Evolutionary conservation across 1,284 basidiomycete genomes (phyloP), one percentile per base, ranked within the genome.

Genomic region (Mycosarcoma maydis): DNA sequence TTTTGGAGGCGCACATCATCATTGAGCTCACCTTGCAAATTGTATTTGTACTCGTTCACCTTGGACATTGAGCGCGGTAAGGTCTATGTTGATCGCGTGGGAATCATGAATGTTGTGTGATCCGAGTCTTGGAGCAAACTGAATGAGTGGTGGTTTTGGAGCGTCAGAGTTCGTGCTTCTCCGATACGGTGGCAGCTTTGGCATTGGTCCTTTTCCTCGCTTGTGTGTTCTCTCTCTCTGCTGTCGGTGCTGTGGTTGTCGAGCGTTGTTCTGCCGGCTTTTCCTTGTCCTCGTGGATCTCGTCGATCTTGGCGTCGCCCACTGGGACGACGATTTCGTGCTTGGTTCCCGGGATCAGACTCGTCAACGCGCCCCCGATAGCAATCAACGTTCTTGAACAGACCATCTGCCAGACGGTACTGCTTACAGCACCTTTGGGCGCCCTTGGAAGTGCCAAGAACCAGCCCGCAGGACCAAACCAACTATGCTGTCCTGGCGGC

Each of bases 391-490:
- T 36, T n/a, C 67, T 51, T 4, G 60, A 43, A 32, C 67, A 70
- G 3, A 70, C 67, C 60, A 70, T 64, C 44, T 70, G 67, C 67
- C 67, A 70, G 3, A 70, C 56, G 4, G 67, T 64, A 34, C 60
- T 64, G 37, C 67, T 70, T 10, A 70, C 44, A n/a, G 68, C 60
- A 3, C 75, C 75, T 32, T 53, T 56, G 6, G 75, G 75, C 9
- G 75, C 75, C 22, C 75, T 57, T 6, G 75, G 75, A 6, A 73
- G 57, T 11, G 68, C 68, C 36, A 77, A 54, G 19, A 71, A 57
- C 66, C 67, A 75, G 3, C 72, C 77, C 4, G 76, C 46, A 7
- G 77, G 77, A 1, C 76, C 77, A 23, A 78, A 75, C 74, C 76
- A 75, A 22, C 52, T 48, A 11, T 69, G 65, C 20, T 55, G 52